phyloP scores from a whole-genome alignment of 2,329 filamentous ascomycete species.

The Exophiala bonariae region DNA sequence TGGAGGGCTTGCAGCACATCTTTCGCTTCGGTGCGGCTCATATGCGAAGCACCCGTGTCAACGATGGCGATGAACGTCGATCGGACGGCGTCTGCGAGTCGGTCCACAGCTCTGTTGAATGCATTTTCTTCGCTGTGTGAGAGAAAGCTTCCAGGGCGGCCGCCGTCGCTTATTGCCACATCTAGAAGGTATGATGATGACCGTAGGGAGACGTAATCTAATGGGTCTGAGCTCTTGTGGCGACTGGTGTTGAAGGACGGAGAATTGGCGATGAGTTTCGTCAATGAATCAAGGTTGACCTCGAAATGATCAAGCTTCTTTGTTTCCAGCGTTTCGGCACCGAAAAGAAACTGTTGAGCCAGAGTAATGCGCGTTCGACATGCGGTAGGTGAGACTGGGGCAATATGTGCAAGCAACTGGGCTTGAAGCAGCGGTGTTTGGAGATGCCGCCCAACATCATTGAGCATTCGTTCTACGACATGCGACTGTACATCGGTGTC shows the following conservation, averaged over 20 bases:
- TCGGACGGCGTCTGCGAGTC: conserved; percentile 61
- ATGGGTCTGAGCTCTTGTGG: conserved; percentile 18
- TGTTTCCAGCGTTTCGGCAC: conserved; percentile 3
- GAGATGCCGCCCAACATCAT: conserved; percentile 28
- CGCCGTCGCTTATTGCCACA: conserved; percentile 69
- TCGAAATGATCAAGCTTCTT: neutral
- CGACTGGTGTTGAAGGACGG: conserved; percentile 23
- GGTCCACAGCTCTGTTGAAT: conserved; percentile 74
- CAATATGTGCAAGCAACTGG: conserved; percentile 41
- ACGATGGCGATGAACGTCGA: conserved; percentile 62
- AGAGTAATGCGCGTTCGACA: conserved; percentile 43
- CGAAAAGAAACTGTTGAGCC: conserved; percentile 31
- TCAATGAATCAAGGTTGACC: conserved; percentile 16
- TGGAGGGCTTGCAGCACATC: conserved; percentile 72
- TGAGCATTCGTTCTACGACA: conserved; percentile 21
- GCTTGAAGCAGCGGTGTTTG: conserved; percentile 39
- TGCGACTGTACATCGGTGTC: conserved; percentile 15
- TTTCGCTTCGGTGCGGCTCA: conserved; percentile 75
- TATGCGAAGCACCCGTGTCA: conserved; percentile 70
- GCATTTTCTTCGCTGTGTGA: conserved; percentile 37
- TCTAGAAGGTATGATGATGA: conserved; percentile 70
- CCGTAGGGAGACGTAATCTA: conserved; percentile 67
- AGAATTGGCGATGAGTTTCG: conserved; percentile 20
- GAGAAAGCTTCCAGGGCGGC: conserved; percentile 29
- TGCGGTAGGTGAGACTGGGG: conserved; percentile 37